Percentiles rank a stretch among this genome's conserved stretches.
Conservation (phyloP, 306 rosid species). For the Sophora flavescens region DNA sequence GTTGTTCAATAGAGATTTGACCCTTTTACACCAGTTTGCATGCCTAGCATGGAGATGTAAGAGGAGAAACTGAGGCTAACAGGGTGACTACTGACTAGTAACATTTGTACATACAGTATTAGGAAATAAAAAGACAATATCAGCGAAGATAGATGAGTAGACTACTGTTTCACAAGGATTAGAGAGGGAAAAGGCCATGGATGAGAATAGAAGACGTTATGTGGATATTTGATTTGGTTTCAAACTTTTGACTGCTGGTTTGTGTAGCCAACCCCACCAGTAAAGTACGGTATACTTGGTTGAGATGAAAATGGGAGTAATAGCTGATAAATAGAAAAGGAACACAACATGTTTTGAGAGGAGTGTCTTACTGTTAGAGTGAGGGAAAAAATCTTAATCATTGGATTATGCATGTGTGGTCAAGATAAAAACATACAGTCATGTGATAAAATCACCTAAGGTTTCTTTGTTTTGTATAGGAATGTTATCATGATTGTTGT, state of each 20-base stretch:
- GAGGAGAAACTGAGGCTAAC: background rate
- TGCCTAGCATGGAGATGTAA: background rate
- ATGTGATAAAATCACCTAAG: background rate
- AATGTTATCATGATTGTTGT: background rate
- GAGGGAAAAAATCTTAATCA: background rate
- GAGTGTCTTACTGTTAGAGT: background rate
- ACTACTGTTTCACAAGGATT: background rate
- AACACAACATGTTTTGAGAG: background rate
- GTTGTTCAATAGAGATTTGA: background rate
- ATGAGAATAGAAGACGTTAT: background rate
- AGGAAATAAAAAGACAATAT: no score
- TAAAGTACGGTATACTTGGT: background rate
- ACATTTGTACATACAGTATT: background rate
- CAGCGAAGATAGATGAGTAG: background rate
- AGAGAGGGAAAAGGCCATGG: background rate
- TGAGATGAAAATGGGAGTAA: background rate
- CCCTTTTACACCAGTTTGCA: background rate
- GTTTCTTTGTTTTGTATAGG: background rate
- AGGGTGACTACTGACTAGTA: no score
- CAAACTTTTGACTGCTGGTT: background rate
- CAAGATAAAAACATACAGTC: background rate
- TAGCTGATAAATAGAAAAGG: background rate
- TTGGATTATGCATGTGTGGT: background rate
- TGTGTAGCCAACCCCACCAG: background rate
- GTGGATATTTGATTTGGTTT: no score